Evolutionary conservation across 768 basidiomycete species (phyloP), one percentile per base, ranked within the genome.

Genomic region (Boletus rex-veris): DNA sequence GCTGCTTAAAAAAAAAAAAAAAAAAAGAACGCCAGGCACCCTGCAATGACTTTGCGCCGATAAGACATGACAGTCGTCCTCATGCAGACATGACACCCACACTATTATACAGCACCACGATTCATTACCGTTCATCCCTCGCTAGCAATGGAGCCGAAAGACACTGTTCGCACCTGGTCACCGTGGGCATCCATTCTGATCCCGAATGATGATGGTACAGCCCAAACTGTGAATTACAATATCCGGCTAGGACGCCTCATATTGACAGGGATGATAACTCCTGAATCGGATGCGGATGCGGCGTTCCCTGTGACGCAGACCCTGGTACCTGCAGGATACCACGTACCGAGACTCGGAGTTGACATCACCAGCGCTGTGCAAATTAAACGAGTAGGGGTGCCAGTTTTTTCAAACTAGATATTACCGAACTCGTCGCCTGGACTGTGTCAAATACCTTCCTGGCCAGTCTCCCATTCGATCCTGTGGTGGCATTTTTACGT

Each of bases 121-220:
- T 60, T 68, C 60, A 68, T 65, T 58, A 60, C 63, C 66, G 60
- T 58, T 33, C 18, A 50, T 38, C 52, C 35, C 38, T 21, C 36
- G 10, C 54, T 21, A n/a, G 37, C 10, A 45, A 60, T 58, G 60
- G 45, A 54, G 6, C 36, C 45, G 2, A 53, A 52, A 40, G 51
- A 49, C 21, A 45, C 52, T 24, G 53, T 50, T 28, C 21, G 38
- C 47, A 54, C 28, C 35, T 11, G 35, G 35, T 16, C 6, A 5
- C 35, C 12, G 37, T 40, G 33, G 26, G 18, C 52, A 57, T 41
- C 53, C 28, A 28, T 28, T 28, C 28, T 28, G 28, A 28, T 28
- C 7, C 28, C 28, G 28, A 28, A 28, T 7, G 28, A 28, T 28
- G 28, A 28, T 28, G 7, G 28, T 28, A 28, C 28, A 28, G 28